Evolutionary conservation across 2,329 filamentous ascomycete species (phyloP).

Genomic region (Orbilia brochopaga): DNA sequence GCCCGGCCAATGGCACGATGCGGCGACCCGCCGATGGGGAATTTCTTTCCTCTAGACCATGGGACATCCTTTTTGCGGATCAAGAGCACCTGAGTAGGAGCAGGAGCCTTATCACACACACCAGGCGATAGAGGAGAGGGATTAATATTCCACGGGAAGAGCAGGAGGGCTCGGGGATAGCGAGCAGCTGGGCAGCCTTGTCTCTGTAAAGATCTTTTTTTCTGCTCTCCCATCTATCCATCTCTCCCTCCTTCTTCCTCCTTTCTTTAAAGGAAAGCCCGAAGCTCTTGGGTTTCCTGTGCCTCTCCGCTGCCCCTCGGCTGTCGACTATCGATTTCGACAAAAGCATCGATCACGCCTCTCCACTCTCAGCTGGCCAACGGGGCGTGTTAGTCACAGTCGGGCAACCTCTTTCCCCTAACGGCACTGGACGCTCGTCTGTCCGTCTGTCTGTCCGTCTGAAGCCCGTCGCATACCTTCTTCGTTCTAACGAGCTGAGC

Average conservation of each 20-base stretch:
- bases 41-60: not conserved
- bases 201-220: not conserved
- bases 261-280: constrained; percentile 21
- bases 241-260: constrained; percentile 11
- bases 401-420: constrained; percentile 36
- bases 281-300: constrained; percentile 25
- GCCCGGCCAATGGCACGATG: constrained; percentile 17
- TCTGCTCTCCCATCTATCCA: constrained; percentile 20
- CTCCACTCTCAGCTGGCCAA: not conserved
- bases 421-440: constrained; percentile 26
- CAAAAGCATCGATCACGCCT: not conserved
- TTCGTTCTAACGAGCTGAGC: constrained; percentile 16
- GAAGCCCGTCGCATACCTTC: constrained; percentile 14
- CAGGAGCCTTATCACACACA: not conserved
- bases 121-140: constrained; percentile 1
- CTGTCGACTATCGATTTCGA: constrained; percentile 22
- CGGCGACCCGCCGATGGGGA: not conserved
- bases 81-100: not conserved
- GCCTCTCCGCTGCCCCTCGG: constrained; percentile 13
- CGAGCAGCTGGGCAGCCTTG: not conserved
- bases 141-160: not conserved
- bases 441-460: constrained; percentile 31
- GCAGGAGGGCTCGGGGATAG: not conserved
- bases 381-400: not conserved
- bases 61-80: not conserved